Evolutionary conservation across 352 stramenopile species (phyloP).

Genomic region (Pythium biforme): DNA sequence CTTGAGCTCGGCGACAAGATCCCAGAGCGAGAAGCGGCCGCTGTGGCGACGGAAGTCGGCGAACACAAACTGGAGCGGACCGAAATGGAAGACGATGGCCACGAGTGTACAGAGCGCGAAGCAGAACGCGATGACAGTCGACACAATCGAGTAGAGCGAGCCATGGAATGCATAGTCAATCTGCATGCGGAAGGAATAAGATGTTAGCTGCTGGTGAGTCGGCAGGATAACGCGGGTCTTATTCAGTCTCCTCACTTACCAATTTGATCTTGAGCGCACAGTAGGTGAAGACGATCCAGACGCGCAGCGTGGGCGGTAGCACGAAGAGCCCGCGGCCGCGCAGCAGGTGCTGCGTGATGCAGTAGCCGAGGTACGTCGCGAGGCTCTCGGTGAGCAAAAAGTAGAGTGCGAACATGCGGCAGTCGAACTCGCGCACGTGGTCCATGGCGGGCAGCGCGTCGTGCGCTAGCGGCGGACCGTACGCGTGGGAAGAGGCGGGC

Average conservation of each 20-base stretch:
- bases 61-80: slow-evolving; percentile 77
- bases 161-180: slow-evolving; percentile 83
- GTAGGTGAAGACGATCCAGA: slow-evolving; percentile 73
- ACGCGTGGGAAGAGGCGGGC: slow-evolving; percentile 30
- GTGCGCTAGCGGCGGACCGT: slow-evolving; percentile 44
- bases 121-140: slow-evolving; percentile 60
- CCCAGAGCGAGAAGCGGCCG: slow-evolving; percentile 13
- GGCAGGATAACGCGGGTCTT: no score
- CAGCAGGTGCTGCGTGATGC: slow-evolving; percentile 79
- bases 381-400: slow-evolving; percentile 75
- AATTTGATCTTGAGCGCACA: slow-evolving; percentile 75
- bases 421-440: slow-evolving; percentile 52
- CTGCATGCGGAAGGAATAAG: slow-evolving; percentile 22
- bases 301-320: slow-evolving; percentile 56
- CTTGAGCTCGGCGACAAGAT: slow-evolving; percentile 23
- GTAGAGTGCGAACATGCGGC: slow-evolving; percentile 76
- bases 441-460: slow-evolving; percentile 33
- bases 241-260: slow-evolving; percentile 26
- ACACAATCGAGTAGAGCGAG: slow-evolving; percentile 63
- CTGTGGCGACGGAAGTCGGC: slow-evolving; percentile 38
- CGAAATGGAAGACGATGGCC: slow-evolving; percentile 77
- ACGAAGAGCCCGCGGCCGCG: slow-evolving; percentile 62
- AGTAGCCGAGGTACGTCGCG: slow-evolving; percentile 76
- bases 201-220: slow-evolving; percentile 4
- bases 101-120: slow-evolving; percentile 67